These are phyloP conservation scores for Akanthomyces dipterigenus DNA, from an alignment of 2,329 filamentous ascomycete genomes.

Conservation along the genomic window DNA sequence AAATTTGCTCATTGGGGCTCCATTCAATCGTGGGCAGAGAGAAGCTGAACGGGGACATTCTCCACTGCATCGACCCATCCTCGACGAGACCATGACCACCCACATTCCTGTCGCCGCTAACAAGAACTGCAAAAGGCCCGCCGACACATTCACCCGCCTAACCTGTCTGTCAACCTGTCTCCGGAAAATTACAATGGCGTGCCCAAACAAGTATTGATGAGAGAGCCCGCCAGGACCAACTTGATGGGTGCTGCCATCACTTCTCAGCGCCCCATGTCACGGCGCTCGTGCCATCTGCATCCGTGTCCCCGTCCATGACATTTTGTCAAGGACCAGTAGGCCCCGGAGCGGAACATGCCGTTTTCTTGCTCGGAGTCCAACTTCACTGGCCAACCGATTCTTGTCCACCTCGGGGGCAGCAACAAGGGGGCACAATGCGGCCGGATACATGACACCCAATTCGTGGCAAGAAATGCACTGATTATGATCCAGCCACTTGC, in stretches of 20 bases:
- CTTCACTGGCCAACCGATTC: background rate
- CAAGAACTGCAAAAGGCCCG: background rate
- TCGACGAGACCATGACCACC: background rate
- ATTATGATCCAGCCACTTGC: no score
- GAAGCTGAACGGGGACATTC: background rate
- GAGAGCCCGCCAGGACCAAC: background rate
- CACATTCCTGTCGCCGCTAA: background rate
- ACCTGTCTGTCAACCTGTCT: background rate
- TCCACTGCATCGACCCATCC: constrained; percentile 9
- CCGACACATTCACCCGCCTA: background rate
- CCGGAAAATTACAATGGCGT: background rate
- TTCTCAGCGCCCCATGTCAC: background rate
- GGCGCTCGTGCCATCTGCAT: background rate
- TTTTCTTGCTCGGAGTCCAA: background rate
- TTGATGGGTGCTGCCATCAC: background rate
- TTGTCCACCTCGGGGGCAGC: background rate
- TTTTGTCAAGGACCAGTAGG: background rate
- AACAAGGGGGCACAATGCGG: background rate
- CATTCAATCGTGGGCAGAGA: background rate
- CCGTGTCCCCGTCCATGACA: background rate
- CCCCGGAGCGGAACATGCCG: background rate
- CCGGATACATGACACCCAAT: background rate
- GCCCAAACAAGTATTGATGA: background rate
- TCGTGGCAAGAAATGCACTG: background rate
- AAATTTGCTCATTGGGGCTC: background rate